phyloP scores from a whole-genome alignment of 768 basidiomycete species.

The Sarcomyxa edulis region DNA sequence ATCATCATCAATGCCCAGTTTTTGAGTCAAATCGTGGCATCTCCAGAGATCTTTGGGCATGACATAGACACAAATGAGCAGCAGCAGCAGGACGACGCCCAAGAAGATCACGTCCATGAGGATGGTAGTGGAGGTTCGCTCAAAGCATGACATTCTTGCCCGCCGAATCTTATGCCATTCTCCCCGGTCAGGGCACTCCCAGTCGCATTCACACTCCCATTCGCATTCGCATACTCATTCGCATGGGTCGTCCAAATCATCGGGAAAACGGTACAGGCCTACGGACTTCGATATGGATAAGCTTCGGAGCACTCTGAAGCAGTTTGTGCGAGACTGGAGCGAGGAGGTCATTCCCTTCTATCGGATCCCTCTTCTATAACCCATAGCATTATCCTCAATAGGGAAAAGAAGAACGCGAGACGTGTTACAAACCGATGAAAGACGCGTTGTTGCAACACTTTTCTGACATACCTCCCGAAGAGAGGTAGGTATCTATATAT shows the following conservation, averaged over 20 bases:
- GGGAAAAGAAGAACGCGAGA: slow-evolving; percentile 74
- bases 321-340: slow-evolving; percentile 93
- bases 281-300: slow-evolving; percentile 86
- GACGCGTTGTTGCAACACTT: slow-evolving; percentile 68
- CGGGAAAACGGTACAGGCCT: slow-evolving; percentile 25
- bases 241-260: slow-evolving; percentile 10
- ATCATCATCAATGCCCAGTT: slow-evolving; percentile 81
- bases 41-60: slow-evolving; percentile 79
- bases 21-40: slow-evolving; percentile 63
- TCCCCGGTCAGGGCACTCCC: slow-evolving; percentile 15
- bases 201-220: slow-evolving; percentile 18
- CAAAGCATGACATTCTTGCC: not conserved
- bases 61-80: slow-evolving; percentile 29
- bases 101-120: slow-evolving; percentile 2
- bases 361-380: not conserved
- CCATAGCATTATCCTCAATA: no score
- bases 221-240: slow-evolving; percentile 24
- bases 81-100: slow-evolving; percentile 11
- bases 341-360: slow-evolving; percentile 58
- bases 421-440: slow-evolving; percentile 78
- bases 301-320: slow-evolving; percentile 85
- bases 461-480: slow-evolving; percentile 42
- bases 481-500: slow-evolving; percentile 38
- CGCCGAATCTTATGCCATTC: no score
- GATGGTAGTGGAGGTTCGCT: not conserved